Base-by-base conservation (phyloP, 2,329 filamentous ascomycete species). In the Claviceps spartinae region DNA sequence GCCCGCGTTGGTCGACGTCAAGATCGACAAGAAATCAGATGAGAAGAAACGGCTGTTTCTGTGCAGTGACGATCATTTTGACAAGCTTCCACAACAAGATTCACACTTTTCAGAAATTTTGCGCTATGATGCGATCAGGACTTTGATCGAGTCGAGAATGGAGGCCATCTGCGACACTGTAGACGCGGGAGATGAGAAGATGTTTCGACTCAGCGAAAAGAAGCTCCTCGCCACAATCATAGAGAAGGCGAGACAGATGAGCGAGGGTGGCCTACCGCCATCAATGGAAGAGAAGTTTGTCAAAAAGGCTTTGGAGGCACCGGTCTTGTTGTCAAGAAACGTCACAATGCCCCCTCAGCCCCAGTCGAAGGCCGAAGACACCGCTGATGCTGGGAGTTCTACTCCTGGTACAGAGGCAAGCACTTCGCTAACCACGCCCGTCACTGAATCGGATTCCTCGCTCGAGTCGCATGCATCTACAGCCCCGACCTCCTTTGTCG, bases 231-330 rank as follows among this genome's bases (percentile, higher is more conserved):
- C 67, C 2, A 74, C 83, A 52, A 62, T 97, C 1, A 56, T 90
- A 6, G 62, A 67, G 18, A 97, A 96, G 66, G 88, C 89, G 5
- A 74, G 75, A 55, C 74, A 73, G 5, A 85, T 94, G 75, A 73
- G 75, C n/a, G 67, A 70, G 4, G 71, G 69, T 1, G 80, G 82
- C 0, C 69, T 97, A 9, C 89, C 93, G 1, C 69, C 72, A 6
- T 95, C 85, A 59, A 78, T 98, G 75, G 91, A 96, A 63, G 86
- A 93, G 47, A 83, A 80, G 43, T 94, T 95, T 59, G 81, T 98
- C 8, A 78, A 75, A 49, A 84, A 84, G 61, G 78, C 78, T 2
- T 72, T 98, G 5, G 86, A 93, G 59, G 78, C 82, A 4, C 91
- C 93, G 0, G 72, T 95, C 44, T 71, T 87, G 59, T 79, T 79